These are phyloP conservation scores for Neurospora tetraspora DNA, from an alignment of 495 filamentous ascomycete species.

Conservation along the genomic window DNA sequence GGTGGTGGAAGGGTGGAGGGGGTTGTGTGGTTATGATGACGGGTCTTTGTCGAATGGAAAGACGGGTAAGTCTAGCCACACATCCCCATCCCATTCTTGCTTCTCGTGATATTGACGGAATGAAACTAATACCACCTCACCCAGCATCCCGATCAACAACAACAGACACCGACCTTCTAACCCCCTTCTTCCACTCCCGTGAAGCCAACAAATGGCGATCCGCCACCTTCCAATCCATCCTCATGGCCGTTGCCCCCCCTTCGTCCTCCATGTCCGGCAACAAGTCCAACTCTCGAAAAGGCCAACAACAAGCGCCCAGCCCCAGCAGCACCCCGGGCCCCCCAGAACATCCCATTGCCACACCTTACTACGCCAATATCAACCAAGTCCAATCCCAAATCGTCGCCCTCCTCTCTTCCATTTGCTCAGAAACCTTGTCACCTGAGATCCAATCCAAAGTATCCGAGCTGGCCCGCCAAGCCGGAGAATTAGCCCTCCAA, in stretches of 20 bases:
- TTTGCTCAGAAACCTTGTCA: neutral
- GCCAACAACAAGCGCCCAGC: neutral
- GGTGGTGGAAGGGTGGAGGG: conserved; percentile 3
- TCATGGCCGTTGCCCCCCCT: conserved; percentile 1
- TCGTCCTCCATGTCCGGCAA: neutral
- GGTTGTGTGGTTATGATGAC: conserved; percentile 3
- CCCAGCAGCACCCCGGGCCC: neutral
- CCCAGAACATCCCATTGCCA: neutral
- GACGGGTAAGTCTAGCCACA: neutral
- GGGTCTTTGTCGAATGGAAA: neutral
- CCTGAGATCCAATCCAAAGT: conserved; percentile 10
- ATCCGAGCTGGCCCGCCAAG: conserved; percentile 4
- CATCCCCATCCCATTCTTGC: neutral
- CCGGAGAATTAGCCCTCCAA: conserved; percentile 15
- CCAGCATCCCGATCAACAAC: neutral
- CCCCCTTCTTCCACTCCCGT: conserved; percentile 8
- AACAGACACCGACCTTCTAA: neutral
- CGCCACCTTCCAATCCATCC: conserved; percentile 18
- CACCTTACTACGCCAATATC: conserved; percentile 1
- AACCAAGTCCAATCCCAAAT: conserved; percentile 3
- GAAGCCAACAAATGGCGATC: conserved; percentile 22
- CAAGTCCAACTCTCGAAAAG: neutral
- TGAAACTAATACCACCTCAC: neutral
- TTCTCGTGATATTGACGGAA: neutral
- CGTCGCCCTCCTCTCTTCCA: neutral